Evolutionary conservation across 2,329 filamentous ascomycete genomes (phyloP).

Genomic region (Mariannaea elegans): DNA sequence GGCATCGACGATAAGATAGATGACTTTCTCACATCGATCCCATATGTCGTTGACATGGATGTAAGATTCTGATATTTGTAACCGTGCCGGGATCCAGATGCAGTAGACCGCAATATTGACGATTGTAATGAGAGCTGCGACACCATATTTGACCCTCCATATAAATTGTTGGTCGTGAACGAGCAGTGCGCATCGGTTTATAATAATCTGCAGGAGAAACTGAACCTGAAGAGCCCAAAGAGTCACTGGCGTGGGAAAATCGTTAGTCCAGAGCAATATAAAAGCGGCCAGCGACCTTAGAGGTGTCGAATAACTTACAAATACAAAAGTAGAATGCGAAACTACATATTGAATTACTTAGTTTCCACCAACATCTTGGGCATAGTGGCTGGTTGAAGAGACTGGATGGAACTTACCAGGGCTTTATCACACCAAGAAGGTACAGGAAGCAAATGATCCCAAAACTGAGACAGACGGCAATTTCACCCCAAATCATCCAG

Average conservation of each 20-base stretch:
- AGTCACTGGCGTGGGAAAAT: not conserved
- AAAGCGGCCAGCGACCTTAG: too few species aligned
- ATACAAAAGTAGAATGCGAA: slow-evolving; percentile 20
- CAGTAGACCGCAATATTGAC: slow-evolving; percentile 58
- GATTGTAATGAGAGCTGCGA: slow-evolving; percentile 47
- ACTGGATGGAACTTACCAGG: slow-evolving; percentile 18
- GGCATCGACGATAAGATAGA: slow-evolving; percentile 55
- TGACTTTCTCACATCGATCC: slow-evolving; percentile 57
- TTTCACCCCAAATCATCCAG: slow-evolving; percentile 57
- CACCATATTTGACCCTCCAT: slow-evolving; percentile 16
- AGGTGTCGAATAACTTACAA: too few species aligned
- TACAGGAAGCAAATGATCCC: slow-evolving; percentile 45
- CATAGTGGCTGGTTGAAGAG: too few species aligned
- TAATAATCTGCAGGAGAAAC: slow-evolving; percentile 26
- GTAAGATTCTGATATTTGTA: slow-evolving; percentile 48
- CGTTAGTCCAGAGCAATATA: not conserved
- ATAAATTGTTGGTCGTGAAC: slow-evolving; percentile 12
- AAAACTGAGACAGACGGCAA: slow-evolving; percentile 50
- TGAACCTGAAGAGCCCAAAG: slow-evolving; percentile 23
- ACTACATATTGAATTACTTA: not conserved
- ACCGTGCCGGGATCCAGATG: slow-evolving; percentile 58
- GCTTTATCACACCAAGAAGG: slow-evolving; percentile 24
- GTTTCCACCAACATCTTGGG: too few species aligned
- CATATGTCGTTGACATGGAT: slow-evolving; percentile 54
- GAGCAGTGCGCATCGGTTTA: slow-evolving; percentile 25